Evolutionary conservation across 2,329 filamentous ascomycete species (phyloP), one percentile per base, ranked within the genome.

Genomic region (Massarina eburnea): DNA sequence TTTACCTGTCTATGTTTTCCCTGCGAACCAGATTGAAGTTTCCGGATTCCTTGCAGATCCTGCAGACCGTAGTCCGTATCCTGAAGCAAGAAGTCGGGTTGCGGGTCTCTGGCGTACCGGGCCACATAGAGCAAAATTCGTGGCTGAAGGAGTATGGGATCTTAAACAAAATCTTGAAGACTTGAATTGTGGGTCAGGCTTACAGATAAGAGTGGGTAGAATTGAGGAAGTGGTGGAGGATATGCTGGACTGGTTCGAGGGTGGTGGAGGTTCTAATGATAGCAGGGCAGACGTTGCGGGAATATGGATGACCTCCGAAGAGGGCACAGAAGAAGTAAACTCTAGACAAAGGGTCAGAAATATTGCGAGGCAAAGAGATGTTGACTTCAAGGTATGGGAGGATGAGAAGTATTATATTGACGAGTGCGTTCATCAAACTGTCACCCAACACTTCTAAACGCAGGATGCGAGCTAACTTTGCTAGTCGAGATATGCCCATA

Each of bases 371-470:
- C 64, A 76, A 10, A 69, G 76, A 3, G 75, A 73, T 1, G 73
- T 83, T 3, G 76, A 82, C 1, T 88, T 89, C 64, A 80, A 80
- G 62, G 47, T 83, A 1, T 91, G 84, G 81, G 67, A 70, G 0
- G 88, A 92, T 57, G 88, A 91, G 67, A 92, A 91, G 64, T 91
- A 88, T 56, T 84, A 84, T 48, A 76, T 91, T 40, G 85, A 91
- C 58, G 86, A 91, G 88, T 91, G 73, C 70, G 86, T 48, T 49
- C 18, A 38, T 21, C n/a, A n/a, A n/a, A n/a, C n/a, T n/a, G n/a
- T n/a, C n/a, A n/a, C n/a, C n/a, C n/a, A n/a, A n/a, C n/a, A n/a
- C n/a, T n/a, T n/a, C n/a, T n/a, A n/a, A n/a, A n/a, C n/a, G n/a
- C n/a, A n/a, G n/a, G n/a, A n/a, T n/a, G n/a, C n/a, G 37, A 40